These are phyloP conservation scores for Acer yangbiense DNA, from an alignment of 345 rosid species.

Conservation along the genomic window DNA sequence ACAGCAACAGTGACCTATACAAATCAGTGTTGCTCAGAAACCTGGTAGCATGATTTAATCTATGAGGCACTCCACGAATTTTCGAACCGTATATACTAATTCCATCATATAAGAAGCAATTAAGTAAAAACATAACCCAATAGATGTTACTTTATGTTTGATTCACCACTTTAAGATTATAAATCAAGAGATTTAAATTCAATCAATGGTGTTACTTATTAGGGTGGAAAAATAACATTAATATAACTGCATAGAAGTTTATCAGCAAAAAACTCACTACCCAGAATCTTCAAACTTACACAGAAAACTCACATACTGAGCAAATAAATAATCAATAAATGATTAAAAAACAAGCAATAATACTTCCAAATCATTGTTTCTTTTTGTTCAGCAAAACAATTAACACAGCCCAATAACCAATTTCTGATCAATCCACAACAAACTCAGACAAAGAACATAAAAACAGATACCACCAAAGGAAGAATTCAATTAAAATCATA, in stretches of 20 bases:
- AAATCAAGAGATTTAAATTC: not conserved
- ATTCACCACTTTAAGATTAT: not conserved
- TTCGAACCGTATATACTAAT: not conserved
- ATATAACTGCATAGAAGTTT: not conserved
- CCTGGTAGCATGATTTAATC: not conserved
- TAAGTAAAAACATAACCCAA: not conserved
- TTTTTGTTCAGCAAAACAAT: not conserved
- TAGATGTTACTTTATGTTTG: not conserved
- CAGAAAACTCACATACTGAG: not conserved
- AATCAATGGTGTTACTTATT: not conserved
- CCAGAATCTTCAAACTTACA: not conserved
- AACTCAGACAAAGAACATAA: not conserved
- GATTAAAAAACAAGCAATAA: not conserved
- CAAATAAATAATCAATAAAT: not conserved
- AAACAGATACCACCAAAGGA: not conserved
- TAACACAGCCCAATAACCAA: not conserved
- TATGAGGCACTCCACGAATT: not conserved
- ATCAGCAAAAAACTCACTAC: not conserved
- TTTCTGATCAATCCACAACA: conserved; percentile 7
- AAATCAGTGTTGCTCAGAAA: not conserved
- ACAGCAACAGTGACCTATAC: not conserved
- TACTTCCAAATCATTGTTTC: not conserved
- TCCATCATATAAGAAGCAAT: not conserved
- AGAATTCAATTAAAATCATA: not conserved
- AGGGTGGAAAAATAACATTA: not conserved